Conservation (phyloP, 2,329 filamentous ascomycete genomes). For the Pestalotiopsis sp. region DNA sequence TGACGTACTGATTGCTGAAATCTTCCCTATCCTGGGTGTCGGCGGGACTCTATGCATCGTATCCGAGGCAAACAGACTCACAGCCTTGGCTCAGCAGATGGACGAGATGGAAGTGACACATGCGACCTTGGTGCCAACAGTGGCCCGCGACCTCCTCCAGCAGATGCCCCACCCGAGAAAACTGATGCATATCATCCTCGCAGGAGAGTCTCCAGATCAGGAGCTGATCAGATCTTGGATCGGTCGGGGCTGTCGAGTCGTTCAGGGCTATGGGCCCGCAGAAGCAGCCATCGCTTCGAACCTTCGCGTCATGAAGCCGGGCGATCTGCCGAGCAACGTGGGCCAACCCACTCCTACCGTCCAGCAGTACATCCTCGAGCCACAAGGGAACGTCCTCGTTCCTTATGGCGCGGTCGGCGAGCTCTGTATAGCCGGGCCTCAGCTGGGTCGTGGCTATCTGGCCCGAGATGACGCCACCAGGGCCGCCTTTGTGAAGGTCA, state of each 20-base stretch:
- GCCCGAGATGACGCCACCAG: conserved; percentile 35
- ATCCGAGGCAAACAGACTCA: background rate
- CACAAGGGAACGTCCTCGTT: conserved; percentile 33
- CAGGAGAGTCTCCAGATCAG: conserved; percentile 30
- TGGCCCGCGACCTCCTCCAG: conserved; percentile 15
- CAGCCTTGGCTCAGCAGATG: background rate
- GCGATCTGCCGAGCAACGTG: conserved; percentile 7
- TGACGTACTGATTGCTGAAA: background rate
- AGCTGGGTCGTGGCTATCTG: conserved; percentile 40
- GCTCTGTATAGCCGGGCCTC: conserved; percentile 37
- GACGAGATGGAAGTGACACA: conserved; percentile 16
- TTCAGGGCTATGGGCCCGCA: conserved; percentile 13
- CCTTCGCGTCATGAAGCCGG: conserved; percentile 13
- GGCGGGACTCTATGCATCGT: background rate
- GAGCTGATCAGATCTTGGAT: conserved; percentile 16
- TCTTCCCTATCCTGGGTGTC: background rate
- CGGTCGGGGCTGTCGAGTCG: background rate
- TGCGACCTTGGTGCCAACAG: conserved; percentile 22
- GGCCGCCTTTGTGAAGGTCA: conserved; percentile 30
- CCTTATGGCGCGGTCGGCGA: conserved; percentile 36
- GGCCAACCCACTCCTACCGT: conserved; percentile 1
- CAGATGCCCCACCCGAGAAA: conserved; percentile 12
- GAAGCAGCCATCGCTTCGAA: conserved; percentile 27
- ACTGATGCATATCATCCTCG: conserved; percentile 17
- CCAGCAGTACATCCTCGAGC: conserved; percentile 41